Base-by-base conservation (phyloP, 257 asterid genomes). In the Lithospermum erythrorhizon region DNA sequence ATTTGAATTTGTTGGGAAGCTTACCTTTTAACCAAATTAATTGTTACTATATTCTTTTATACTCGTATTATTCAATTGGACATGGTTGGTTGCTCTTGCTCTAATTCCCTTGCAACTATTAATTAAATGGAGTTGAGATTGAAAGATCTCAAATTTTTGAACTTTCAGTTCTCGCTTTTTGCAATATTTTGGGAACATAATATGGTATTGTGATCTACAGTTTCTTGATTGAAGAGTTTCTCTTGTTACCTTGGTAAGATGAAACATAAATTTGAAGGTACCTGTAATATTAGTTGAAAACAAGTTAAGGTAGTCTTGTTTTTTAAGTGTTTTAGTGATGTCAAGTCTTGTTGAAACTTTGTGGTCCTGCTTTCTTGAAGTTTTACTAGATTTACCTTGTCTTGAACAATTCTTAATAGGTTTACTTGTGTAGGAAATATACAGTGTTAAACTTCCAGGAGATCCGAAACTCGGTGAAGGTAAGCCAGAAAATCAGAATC, bases 381-480 rank as follows among this genome's bases (percentile, higher is more conserved):
- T 35, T 35, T 35, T 35, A 10, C 45, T 35, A 35, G 45, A 35
- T 35, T 35, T 35, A 35, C 45, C 18, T 41, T 41, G 18, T 41
- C 49, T 11, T 41, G 18, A 11, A 41, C 49, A 41, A 14, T 41
- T 41, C 49, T 41, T 41, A 41, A 17, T 41, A 11, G 16, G 49
- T 41, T 13, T 41, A 41, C 4, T 24, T n/a, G 27, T 17, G 57
- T 73, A 91, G 98, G 98, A 91, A 83, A 82, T 91, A 75, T 91
- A 82, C 72, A 86, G 97, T 41, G 75, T 91, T 62, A 84, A 84
- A 83, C 98, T 91, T 73, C 98, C 98, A 67, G 98, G 98, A 73
- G 94, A 91, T 70, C 98, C 98, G 62, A 91, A 91, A 79, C 94
- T 91, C 51, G 98, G 98, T 61, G 98, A 91, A 80, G 98, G 98